Evolutionary conservation across 2,329 filamentous ascomycete genomes (phyloP).

Genomic region (Penicillium sclerotiorum): DNA sequence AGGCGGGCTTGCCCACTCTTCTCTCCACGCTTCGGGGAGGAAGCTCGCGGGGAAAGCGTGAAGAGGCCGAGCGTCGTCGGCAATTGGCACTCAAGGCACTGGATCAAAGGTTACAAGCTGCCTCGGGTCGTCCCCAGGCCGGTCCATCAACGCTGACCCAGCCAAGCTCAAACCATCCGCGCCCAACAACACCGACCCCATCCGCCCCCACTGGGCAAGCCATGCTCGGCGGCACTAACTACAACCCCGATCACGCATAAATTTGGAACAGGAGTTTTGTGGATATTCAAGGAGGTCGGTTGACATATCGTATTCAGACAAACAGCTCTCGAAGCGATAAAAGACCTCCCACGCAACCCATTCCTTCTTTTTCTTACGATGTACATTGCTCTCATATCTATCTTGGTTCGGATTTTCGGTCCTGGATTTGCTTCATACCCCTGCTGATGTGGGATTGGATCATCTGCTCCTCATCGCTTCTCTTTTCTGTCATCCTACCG

Average conservation of each 20-base stretch:
- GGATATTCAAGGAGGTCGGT: neutral
- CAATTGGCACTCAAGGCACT: constrained; percentile 88
- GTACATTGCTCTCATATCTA: constrained; percentile 14
- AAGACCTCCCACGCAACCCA: too few relatives aligned
- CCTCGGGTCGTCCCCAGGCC: constrained; percentile 55
- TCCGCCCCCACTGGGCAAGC: constrained; percentile 56
- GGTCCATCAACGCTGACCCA: constrained; percentile 35
- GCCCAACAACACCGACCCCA: constrained; percentile 56
- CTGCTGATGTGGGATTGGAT: constrained; percentile 3
- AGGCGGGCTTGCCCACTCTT: constrained; percentile 62
- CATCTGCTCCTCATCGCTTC: neutral
- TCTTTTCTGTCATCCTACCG: neutral
- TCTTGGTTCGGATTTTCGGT: constrained; percentile 2
- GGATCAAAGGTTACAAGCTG: constrained; percentile 88
- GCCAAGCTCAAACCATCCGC: constrained; percentile 30
- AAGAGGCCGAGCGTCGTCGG: constrained; percentile 87
- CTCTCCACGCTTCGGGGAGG: constrained; percentile 54
- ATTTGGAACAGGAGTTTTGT: constrained; percentile 1
- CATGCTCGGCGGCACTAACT: constrained; percentile 70
- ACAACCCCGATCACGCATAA: constrained; percentile 63
- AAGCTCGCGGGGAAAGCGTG: constrained; percentile 63
- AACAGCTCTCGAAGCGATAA: too few relatives aligned
- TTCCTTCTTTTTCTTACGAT: constrained; percentile 11
- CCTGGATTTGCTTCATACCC: neutral
- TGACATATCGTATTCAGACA: constrained; percentile 7